phyloP scores from a whole-genome alignment of 2,329 filamentous ascomycete species.

The Gnomoniopsis smithogilvyi region DNA sequence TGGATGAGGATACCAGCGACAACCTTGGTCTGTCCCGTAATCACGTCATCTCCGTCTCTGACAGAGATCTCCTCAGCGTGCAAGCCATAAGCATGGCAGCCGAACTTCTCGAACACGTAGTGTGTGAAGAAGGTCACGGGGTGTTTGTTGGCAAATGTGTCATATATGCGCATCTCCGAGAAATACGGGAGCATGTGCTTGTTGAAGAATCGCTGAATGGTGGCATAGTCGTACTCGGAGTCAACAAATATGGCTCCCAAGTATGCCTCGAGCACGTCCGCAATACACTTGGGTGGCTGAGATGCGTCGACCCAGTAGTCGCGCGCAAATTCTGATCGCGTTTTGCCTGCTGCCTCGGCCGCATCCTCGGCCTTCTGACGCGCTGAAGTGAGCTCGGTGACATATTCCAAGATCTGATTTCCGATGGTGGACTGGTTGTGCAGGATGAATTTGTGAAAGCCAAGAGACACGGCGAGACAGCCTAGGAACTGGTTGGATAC shows the following conservation, averaged over 20 bases:
- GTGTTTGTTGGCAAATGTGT: slow-evolving; percentile 82
- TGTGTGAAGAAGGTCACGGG: slow-evolving; percentile 72
- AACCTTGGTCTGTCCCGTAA: slow-evolving; percentile 40
- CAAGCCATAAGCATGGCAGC: slow-evolving; percentile 59
- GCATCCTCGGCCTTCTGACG: slow-evolving; percentile 31
- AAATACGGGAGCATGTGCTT: slow-evolving; percentile 74
- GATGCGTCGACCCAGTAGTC: slow-evolving; percentile 68
- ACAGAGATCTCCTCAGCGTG: slow-evolving; percentile 48
- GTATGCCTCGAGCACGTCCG: slow-evolving; percentile 87
- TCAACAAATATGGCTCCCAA: slow-evolving; percentile 92
- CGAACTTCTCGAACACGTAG: slow-evolving; percentile 60
- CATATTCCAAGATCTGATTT: slow-evolving; percentile 50
- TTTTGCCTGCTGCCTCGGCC: slow-evolving; percentile 31
- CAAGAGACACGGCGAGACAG: slow-evolving; percentile 73
- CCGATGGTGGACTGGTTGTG: slow-evolving; percentile 44
- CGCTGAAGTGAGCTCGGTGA: slow-evolving; percentile 49
- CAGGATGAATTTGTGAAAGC: slow-evolving; percentile 71
- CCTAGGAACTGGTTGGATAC: slow-evolving; percentile 93
- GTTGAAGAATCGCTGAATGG: slow-evolving; percentile 77
- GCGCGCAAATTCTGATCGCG: slow-evolving; percentile 39
- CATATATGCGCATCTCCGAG: slow-evolving; percentile 80
- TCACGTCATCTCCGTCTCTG: slow-evolving; percentile 22
- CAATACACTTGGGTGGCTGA: slow-evolving; percentile 69
- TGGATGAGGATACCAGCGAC: slow-evolving; percentile 77
- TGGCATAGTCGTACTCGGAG: slow-evolving; percentile 70